A percentile compares a stretch with the other conserved stretches of the same genome.
These are phyloP conservation scores for Holtermanniella nyarrowii DNA, from an alignment of 768 basidiomycete species.

Conservation along the genomic window DNA sequence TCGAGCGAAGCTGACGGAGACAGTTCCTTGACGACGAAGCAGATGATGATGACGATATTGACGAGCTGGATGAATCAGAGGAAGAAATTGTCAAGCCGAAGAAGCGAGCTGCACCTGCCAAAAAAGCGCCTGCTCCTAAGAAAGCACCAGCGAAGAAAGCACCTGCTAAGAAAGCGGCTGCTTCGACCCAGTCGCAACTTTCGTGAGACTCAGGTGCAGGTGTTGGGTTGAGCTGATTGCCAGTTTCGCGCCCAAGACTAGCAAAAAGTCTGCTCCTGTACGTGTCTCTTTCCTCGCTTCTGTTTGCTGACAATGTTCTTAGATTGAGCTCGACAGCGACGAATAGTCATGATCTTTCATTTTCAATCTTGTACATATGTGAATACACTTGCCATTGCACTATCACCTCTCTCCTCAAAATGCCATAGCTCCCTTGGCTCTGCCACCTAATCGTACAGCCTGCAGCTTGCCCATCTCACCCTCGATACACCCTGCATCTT, in stretches of 20 bases:
- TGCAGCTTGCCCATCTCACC: neutral
- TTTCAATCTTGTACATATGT: neutral
- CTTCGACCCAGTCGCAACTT: constrained; percentile 11
- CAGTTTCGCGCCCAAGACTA: no score
- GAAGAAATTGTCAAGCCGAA: constrained; percentile 21
- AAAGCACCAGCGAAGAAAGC: constrained; percentile 49
- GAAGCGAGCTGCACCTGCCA: constrained; percentile 10
- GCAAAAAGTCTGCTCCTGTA: neutral
- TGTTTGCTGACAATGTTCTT: neutral
- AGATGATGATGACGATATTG: constrained; percentile 29
- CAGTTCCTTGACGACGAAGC: constrained; percentile 22
- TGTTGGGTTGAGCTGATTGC: no score
- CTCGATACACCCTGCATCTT: neutral
- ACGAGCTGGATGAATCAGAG: constrained; percentile 31
- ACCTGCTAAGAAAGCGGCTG: constrained; percentile 47
- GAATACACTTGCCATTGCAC: neutral
- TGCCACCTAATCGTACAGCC: neutral
- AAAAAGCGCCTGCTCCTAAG: constrained; percentile 10
- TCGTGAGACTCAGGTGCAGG: neutral
- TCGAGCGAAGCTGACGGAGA: neutral
- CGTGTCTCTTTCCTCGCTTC: no score
- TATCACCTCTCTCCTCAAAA: neutral
- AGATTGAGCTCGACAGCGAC: neutral
- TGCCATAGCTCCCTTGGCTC: neutral
- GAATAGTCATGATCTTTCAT: neutral